These are phyloP conservation scores for Ophiocordyceps camponoti-floridani DNA, from an alignment of 2,329 filamentous ascomycete species.

Conservation along the genomic window DNA sequence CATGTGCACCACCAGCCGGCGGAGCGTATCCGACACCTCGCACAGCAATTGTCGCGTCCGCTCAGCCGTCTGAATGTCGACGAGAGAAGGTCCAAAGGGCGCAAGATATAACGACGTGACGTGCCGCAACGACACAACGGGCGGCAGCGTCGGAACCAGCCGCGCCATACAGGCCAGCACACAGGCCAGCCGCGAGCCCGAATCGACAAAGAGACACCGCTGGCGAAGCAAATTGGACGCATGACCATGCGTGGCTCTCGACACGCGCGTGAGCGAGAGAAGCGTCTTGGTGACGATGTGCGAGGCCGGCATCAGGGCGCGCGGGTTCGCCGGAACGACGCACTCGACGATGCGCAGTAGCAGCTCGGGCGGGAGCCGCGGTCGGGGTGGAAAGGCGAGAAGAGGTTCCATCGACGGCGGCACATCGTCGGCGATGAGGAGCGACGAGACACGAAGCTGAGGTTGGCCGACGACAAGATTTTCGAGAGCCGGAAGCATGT, in stretches of 20 bases:
- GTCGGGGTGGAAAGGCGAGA: not conserved
- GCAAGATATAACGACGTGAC: constrained; percentile 23
- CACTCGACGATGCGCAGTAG: constrained; percentile 16
- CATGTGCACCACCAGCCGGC: constrained; percentile 27
- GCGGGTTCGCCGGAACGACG: constrained; percentile 13
- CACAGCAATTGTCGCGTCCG: constrained; percentile 24
- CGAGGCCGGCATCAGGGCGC: constrained; percentile 15
- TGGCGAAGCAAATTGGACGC: constrained; percentile 24
- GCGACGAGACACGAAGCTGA: not conserved
- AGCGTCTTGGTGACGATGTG: constrained; percentile 24
- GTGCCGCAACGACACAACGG: constrained; percentile 11
- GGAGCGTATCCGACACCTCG: constrained; percentile 19
- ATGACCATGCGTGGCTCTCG: constrained; percentile 19
- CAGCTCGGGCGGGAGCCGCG: constrained; percentile 15
- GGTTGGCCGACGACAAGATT: not conserved
- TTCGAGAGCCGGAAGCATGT: too few relatives aligned
- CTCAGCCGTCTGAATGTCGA: constrained; percentile 20
- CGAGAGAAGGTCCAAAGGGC: constrained; percentile 17
- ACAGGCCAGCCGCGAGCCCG: constrained; percentile 14
- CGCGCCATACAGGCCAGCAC: constrained; percentile 17
- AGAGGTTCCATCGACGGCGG: constrained; percentile 3
- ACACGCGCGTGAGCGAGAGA: constrained; percentile 23
- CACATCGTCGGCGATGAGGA: constrained; percentile 1
- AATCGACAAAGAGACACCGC: constrained; percentile 26
- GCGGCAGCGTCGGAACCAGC: constrained; percentile 11